Evolutionary conservation across 1,284 basidiomycete genomes (phyloP), one percentile per base, ranked within the genome.

Genomic region (Cryptococcus depauperatus): DNA sequence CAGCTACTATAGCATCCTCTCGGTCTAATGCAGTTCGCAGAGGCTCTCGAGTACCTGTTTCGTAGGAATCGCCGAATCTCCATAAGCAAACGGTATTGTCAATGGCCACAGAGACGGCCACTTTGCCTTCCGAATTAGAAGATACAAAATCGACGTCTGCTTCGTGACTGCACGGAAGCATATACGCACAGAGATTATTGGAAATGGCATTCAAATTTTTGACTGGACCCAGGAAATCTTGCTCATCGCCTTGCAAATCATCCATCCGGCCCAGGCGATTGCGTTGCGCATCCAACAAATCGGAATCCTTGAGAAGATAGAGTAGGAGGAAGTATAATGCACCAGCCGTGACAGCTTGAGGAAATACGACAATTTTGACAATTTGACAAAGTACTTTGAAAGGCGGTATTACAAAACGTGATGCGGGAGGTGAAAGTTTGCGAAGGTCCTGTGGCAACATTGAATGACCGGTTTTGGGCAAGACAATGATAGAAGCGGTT

Each of bases 231-330:
- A 52, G 54, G 7, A 58, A 48, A 8, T 51, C 52, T 3, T 41
- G 54, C 16, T 42, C 51, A 10, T 55, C 37, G 2, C 43, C 41
- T 3, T 43, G 30, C 18, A 18, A 16, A 9, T 50, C 51, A 37
- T 56, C 51, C 22, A 51, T 49, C 35, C 65, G n/a, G 68, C 58
- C 51, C 59, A 70, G 43, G 57, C 57, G 47, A 47, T 84, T 77
- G 35, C 82, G 76, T 59, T 91, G 89, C 4, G 84, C 83, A 58
- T 92, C 90, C 13, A 96, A 77, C 2, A 91, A 77, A 50, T 97
- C 90, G 1, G 89, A 81, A 55, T 95, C 84, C 71, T 93, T 93
- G 48, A 96, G 74, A 1, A 98, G 76, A 63, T 92, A 92, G n/a
- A 88, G 76, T 11, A 95, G 73, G 18, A 97, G 70, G 7, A 78